phyloP scores from a whole-genome alignment of 306 rosid genomes.

The Lathyrus tuberosus region DNA sequence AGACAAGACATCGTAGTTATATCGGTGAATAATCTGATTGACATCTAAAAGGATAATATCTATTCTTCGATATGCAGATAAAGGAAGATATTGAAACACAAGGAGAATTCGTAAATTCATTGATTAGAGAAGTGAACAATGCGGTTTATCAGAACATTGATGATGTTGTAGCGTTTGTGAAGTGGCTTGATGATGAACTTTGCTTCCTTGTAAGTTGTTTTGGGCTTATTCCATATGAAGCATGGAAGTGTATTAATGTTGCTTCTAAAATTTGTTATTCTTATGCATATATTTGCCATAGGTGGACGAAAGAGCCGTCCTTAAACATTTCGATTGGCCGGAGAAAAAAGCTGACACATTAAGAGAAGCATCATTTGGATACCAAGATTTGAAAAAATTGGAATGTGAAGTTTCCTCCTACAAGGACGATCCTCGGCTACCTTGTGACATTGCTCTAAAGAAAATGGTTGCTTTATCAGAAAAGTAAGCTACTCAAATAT shows the following conservation, averaged over 20 bases:
- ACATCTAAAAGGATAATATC: constrained; percentile 15
- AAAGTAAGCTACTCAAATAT: constrained; percentile 57
- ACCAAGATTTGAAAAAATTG: constrained; percentile 82
- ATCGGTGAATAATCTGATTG: not conserved
- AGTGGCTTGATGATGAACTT: constrained; percentile 98
- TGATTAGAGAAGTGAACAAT: constrained; percentile 86
- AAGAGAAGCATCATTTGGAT: constrained; percentile 92
- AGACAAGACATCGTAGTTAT: not conserved
- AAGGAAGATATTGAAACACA: constrained; percentile 97
- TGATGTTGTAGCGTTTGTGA: constrained; percentile 93
- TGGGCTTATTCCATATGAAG: constrained; percentile 4
- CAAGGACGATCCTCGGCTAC: constrained; percentile 71
- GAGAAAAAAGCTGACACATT: constrained; percentile 97
- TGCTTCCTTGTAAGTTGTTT: constrained; percentile 85
- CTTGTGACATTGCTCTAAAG: constrained; percentile 85
- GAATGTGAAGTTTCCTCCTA: constrained; percentile 83
- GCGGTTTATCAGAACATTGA: constrained; percentile 86
- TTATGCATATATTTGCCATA: constrained; percentile 34
- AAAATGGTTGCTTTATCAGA: constrained; percentile 91
- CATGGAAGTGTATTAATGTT: constrained; percentile 7
- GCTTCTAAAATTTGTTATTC: not conserved
- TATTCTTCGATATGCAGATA: constrained; percentile 58
- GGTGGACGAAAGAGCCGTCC: constrained; percentile 99
- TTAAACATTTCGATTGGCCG: constrained; percentile 97
- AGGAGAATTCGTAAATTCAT: constrained; percentile 93